Evolutionary conservation across 2,329 filamentous ascomycete species (phyloP), one percentile per base, ranked within the genome.

Genomic region (Ophiosphaerella narmari): DNA sequence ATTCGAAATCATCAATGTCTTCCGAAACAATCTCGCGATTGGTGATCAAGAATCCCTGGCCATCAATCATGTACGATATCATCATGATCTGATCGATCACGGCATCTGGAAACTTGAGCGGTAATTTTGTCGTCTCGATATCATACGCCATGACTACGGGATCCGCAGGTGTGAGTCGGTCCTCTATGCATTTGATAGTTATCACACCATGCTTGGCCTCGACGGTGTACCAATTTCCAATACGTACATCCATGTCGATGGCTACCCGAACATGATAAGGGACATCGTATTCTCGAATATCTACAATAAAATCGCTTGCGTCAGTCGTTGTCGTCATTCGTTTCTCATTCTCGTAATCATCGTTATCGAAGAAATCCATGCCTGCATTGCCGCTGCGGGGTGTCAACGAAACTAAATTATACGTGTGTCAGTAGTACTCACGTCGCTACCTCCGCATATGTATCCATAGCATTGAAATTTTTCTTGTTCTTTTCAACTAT

Each of bases 51-150:
- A 97, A 99, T 4, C 94, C 94, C 75, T 96, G 92, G 0, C 94
- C 95, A 64, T 99, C 94, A 65, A 99, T 97, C 95, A 99, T 99
- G 78, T 99, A 99, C 29, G 95, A 99, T 72, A 99, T 93, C 94
- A 99, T 99, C 92, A 99, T 99, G 68, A 99, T 88, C 72, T 96
- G 93, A 75, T 99, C 94, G 56, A 96, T 87, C 4, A 91, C 84
- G 1, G 94, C 87, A 70, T 99, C 95, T 23, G 94, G 95, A 63
- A 99, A 99, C 73, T 99, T 99, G 46, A 99, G 80, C 1, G 95
- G 94, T 13, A 94, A 80, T 70, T 99, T 99, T 5, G 90, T 93
- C 2, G 94, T 99, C 75, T 99, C 94, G 67, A 99, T 99, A 85
- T 99, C 94, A 75, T 87, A 99, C n/a, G 94, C 94, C 82, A 99